Conservation (phyloP, 768 basidiomycete genomes). For the Podaxis carcinomalis region DNA sequence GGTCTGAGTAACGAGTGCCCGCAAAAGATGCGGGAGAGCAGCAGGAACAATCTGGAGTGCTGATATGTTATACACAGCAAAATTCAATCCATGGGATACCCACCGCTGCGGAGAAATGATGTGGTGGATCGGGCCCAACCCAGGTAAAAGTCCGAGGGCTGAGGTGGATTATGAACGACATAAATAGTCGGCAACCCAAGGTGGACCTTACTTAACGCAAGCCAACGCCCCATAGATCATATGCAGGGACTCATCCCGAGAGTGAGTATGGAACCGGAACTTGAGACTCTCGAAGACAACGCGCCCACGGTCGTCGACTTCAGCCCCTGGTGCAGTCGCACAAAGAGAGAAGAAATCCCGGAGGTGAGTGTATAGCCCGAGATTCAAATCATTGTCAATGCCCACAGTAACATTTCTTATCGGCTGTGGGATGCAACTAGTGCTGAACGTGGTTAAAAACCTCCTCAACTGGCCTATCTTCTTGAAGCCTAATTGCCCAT, state of each 20-base stretch:
- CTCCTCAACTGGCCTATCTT: conserved; percentile 1
- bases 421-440: conserved; percentile 2
- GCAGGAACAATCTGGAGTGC: conserved; percentile 36
- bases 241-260: conserved; percentile 16
- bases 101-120: conserved; percentile 61
- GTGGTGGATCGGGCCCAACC: conserved; percentile 58
- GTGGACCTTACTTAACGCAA: conserved; percentile 22
- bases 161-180: background rate
- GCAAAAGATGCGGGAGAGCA: conserved; percentile 34
- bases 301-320: conserved; percentile 19
- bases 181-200: background rate
- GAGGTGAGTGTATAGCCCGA: conserved; percentile 9
- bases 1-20: conserved; percentile 36
- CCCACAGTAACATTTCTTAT: conserved; percentile 4
- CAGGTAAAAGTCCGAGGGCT: conserved; percentile 49
- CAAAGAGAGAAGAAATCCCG: conserved; percentile 10
- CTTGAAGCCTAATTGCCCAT: conserved; percentile 5
- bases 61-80: background rate
- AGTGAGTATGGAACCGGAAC: conserved; percentile 23
- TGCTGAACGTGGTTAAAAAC: conserved; percentile 6
- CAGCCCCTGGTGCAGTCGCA: conserved; percentile 9
- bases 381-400: conserved; percentile 6
- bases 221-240: conserved; percentile 21
- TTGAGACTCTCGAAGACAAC: conserved; percentile 21
- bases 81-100: conserved; percentile 16